Conservation (phyloP, 345 rosid species). For the Syzygium jambos region DNA sequence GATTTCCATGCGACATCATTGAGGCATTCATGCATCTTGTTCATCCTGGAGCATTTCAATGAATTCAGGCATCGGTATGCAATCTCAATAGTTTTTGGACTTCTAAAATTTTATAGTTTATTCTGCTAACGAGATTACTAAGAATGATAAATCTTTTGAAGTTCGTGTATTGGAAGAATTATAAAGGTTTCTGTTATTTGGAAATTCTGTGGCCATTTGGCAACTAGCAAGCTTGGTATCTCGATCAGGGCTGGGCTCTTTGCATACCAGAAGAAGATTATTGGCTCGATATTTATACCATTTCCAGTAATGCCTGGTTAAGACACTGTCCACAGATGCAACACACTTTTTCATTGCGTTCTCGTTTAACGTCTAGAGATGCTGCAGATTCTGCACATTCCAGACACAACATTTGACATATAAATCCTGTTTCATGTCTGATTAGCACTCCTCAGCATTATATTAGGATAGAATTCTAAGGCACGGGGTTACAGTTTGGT, state of each 20-base stretch:
- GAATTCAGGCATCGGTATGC: conserved; percentile 22
- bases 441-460: no score
- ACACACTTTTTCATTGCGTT: background rate
- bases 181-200: background rate
- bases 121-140: background rate
- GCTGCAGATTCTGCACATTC: background rate
- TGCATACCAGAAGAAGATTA: conserved; percentile 33
- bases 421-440: no score
- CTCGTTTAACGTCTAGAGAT: background rate
- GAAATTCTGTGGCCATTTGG: background rate
- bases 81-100: background rate
- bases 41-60: conserved; percentile 42
- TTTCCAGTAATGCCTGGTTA: conserved; percentile 31
- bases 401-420: background rate
- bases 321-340: background rate
- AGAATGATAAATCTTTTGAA: background rate
- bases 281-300: conserved; percentile 42
- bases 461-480: no score
- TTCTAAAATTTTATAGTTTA: background rate
- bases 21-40: conserved; percentile 57
- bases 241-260: conserved; percentile 2
- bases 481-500: no score
- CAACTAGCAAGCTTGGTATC: background rate
- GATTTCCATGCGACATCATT: conserved; percentile 48
- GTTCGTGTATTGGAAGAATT: background rate